phyloP scores from a whole-genome alignment of 2,329 filamentous ascomycete species.

The Hymenoscyphus infarciens region DNA sequence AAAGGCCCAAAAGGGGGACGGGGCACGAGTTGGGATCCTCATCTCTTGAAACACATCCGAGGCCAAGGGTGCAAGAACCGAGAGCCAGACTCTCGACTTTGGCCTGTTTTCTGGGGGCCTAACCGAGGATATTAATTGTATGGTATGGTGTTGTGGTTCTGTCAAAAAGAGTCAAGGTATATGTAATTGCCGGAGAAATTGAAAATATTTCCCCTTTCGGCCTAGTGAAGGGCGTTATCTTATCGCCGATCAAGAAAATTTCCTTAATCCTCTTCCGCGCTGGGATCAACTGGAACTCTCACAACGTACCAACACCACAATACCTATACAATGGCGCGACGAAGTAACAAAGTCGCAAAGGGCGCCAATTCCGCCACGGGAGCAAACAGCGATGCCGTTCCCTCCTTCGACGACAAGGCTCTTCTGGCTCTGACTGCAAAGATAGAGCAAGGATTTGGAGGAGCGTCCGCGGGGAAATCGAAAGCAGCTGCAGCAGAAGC shows the following conservation, averaged over 20 bases:
- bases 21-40: too few species aligned
- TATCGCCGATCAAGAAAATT: slow-evolving; percentile 13
- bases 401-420: slow-evolving; percentile 47
- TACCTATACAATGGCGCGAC: slow-evolving; percentile 26
- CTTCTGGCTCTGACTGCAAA: slow-evolving; percentile 53
- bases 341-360: slow-evolving; percentile 23
- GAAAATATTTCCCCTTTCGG: slow-evolving; percentile 6
- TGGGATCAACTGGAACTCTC: too few species aligned
- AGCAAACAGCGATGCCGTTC: slow-evolving; percentile 28
- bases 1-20: too few species aligned
- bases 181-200: not conserved
- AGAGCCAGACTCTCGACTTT: too few species aligned
- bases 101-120: too few species aligned
- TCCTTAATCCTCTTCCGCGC: not conserved
- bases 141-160: too few species aligned
- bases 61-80: too few species aligned
- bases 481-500: slow-evolving; percentile 44
- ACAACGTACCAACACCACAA: not conserved
- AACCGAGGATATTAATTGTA: too few species aligned
- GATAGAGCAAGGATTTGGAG: slow-evolving; percentile 52
- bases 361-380: slow-evolving; percentile 22
- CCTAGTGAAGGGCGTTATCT: slow-evolving; percentile 8
- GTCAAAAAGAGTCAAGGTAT: too few species aligned
- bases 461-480: slow-evolving; percentile 28
- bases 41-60: too few species aligned